Base-by-base conservation (phyloP, 2,329 filamentous ascomycete species). In the Talaromyces sp. region DNA sequence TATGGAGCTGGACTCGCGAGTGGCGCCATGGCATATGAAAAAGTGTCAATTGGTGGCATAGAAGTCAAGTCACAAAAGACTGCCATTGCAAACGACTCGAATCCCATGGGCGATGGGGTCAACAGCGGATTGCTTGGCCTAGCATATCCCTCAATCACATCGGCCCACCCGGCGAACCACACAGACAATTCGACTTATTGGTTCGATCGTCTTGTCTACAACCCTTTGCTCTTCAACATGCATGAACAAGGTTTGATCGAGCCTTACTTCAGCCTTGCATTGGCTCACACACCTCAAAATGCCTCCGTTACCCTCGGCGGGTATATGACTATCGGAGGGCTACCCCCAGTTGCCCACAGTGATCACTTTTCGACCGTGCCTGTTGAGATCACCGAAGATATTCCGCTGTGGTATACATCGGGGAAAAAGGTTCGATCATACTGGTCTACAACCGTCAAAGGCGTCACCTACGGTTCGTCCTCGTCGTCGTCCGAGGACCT, bases 121-220 rank as follows among this genome's bases (percentile, higher is more conserved):
- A 76, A 77, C 37, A 75, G 74, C 22, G 81, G 82, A 2, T 64
- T 83, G 2, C 58, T 84, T 3, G 81, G 81, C 1, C 70, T 84
- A 9, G 79, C 72, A 1, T 83, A 80, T 59, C 75, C 78, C 6
- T 68, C 73, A 54, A 58, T 82, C 37, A 82, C 80, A 0, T 75
- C 73, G 19, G 71, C 75, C 2, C 66, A 70, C 24, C 56, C 59
- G 8, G 60, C 50, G 19, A 61, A 57, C 17, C 42, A 53, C 19
- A 47, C 54, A 6, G 45, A 47, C 40, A 65, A 66, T 37, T 56
- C 39, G 10, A 65, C 63, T 2, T 64, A 56, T 40, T 62, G 57
- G 27, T 56, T 35, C 24, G 54, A 61, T 42, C 65, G 65, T 14
- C 49, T 68, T 2, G 51, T 65, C 0, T 84, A 83, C 67, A 72